A percentile compares a stretch with the other conserved stretches of the same genome.
These are phyloP conservation scores for Quercus alba DNA, from an alignment of 306 rosid genomes.

Conservation along the genomic window DNA sequence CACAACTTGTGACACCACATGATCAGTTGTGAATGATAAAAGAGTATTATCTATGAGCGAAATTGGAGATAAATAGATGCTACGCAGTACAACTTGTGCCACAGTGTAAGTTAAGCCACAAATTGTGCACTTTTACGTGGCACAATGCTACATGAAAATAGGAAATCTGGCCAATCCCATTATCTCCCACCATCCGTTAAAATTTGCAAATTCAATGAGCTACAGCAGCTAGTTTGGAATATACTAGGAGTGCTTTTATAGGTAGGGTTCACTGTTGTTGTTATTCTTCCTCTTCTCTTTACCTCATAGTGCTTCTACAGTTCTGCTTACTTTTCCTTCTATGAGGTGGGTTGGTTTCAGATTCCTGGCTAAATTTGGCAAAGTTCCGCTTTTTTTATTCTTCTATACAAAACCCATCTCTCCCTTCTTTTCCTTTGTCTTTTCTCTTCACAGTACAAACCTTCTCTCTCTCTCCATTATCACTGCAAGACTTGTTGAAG, in stretches of 20 bases:
- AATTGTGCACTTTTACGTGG: too few species aligned
- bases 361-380: not conserved
- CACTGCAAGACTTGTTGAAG: not conserved
- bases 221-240: too few species aligned
- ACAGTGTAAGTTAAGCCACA: too few species aligned
- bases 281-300: not conserved
- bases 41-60: too few species aligned
- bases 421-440: not conserved
- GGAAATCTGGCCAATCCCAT: not conserved
- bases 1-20: too few species aligned
- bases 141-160: not conserved
- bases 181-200: not conserved
- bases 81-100: too few species aligned
- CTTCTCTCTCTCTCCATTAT: not conserved
- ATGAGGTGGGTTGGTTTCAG: not conserved
- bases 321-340: too few species aligned
- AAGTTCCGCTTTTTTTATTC: not conserved
- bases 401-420: not conserved
- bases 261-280: not conserved
- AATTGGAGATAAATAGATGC: too few species aligned
- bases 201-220: not conserved
- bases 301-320: not conserved
- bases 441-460: not conserved
- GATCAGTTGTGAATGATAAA: too few species aligned
- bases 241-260: not conserved